phyloP scores from a whole-genome alignment of 352 stramenopile genomes.

The Pythium periplocum region DNA sequence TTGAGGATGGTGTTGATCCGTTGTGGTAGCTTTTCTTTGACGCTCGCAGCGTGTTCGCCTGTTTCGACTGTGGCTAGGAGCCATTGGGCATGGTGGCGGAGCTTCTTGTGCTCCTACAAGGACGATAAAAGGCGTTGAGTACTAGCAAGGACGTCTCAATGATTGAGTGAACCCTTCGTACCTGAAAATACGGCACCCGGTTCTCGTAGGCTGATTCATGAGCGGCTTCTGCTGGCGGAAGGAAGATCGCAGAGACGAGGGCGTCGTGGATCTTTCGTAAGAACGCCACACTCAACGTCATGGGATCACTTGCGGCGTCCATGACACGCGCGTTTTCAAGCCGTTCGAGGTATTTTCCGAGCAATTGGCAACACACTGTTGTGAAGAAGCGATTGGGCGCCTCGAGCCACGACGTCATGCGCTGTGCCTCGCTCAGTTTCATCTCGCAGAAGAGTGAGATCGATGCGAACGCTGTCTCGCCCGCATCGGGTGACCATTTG shows the following conservation, averaged over 20 bases:
- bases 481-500: slow-evolving; percentile 59
- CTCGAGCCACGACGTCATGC: slow-evolving; percentile 70
- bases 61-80: slow-evolving; percentile 47
- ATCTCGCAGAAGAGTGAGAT: slow-evolving; percentile 73
- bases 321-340: background rate
- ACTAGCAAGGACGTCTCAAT: too few species aligned
- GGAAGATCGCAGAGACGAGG: slow-evolving; percentile 49
- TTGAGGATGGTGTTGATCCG: slow-evolving; percentile 39
- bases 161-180: slow-evolving; percentile 8
- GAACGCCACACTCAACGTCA: slow-evolving; percentile 27
- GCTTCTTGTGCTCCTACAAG: slow-evolving; percentile 53
- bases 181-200: slow-evolving; percentile 56
- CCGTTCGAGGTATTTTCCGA: slow-evolving; percentile 52
- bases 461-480: slow-evolving; percentile 51
- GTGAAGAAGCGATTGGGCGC: slow-evolving; percentile 69
- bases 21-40: slow-evolving; percentile 33
- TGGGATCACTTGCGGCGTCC: too few species aligned
- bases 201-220: slow-evolving; percentile 24
- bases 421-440: slow-evolving; percentile 72
- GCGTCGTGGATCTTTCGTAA: slow-evolving; percentile 46
- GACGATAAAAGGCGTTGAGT: too few species aligned
- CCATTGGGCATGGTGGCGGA: slow-evolving; percentile 39
- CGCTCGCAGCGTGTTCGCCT: slow-evolving; percentile 33
- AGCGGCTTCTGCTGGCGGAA: slow-evolving; percentile 13
- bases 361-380: slow-evolving; percentile 61